phyloP scores from a whole-genome alignment of 2,329 filamentous ascomycete species.

The Colletotrichum godetiae region DNA sequence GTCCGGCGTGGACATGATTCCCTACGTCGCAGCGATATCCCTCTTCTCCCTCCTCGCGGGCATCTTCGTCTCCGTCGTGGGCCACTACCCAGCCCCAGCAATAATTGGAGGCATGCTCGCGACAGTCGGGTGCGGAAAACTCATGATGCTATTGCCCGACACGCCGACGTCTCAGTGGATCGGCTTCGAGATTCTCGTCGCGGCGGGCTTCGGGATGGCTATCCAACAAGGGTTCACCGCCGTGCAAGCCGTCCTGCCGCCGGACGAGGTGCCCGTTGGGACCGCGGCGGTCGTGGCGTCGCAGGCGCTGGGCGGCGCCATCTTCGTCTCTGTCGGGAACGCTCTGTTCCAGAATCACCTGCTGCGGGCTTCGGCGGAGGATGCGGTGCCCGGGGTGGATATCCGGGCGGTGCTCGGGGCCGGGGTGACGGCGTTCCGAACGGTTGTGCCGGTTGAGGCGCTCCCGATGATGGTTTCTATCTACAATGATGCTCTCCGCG shows the following conservation, averaged over 20 bases:
- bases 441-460: slow-evolving; percentile 56
- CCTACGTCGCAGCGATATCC: slow-evolving; percentile 44
- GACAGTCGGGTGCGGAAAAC: slow-evolving; percentile 47
- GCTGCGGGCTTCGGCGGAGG: slow-evolving; percentile 42
- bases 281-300: slow-evolving; percentile 47
- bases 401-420: slow-evolving; percentile 44
- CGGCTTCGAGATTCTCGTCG: slow-evolving; percentile 58
- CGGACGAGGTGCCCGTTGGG: slow-evolving; percentile 42
- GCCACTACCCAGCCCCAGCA: slow-evolving; percentile 48
- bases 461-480: slow-evolving; percentile 63
- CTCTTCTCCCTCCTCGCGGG: slow-evolving; percentile 46
- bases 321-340: slow-evolving; percentile 57
- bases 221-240: slow-evolving; percentile 58
- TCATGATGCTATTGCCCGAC: slow-evolving; percentile 48
- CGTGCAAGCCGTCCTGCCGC: slow-evolving; percentile 45
- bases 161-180: slow-evolving; percentile 52
- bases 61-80: slow-evolving; percentile 53
- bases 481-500: slow-evolving; percentile 72
- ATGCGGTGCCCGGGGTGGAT: slow-evolving; percentile 20
- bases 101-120: slow-evolving; percentile 45
- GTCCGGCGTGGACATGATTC: slow-evolving; percentile 48
- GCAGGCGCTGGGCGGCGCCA: slow-evolving; percentile 53
- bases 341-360: slow-evolving; percentile 50
- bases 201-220: slow-evolving; percentile 51
- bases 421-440: slow-evolving; percentile 63